Conservation (phyloP, 2,329 filamentous ascomycete genomes). For the Pyricularia sp. region DNA sequence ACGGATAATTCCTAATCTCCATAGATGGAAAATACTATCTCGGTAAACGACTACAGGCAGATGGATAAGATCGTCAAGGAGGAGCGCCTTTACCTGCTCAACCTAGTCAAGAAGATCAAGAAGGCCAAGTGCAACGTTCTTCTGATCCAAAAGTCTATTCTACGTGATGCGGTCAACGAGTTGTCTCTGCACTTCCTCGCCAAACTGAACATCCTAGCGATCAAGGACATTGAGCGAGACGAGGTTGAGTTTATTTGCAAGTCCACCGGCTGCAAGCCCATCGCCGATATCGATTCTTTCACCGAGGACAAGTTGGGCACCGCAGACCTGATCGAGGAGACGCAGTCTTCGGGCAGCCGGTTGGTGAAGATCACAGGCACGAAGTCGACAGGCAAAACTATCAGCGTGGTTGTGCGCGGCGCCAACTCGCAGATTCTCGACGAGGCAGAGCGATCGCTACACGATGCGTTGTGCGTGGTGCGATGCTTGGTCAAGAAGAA, state of each 20-base stretch:
- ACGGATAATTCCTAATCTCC: background rate
- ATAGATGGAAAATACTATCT: slow-evolving; percentile 97
- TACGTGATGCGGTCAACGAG: slow-evolving; percentile 95
- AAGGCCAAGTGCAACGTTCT: slow-evolving; percentile 99
- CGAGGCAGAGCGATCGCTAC: slow-evolving; percentile 89
- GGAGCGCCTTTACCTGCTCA: slow-evolving; percentile 92
- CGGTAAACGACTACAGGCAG: slow-evolving; percentile 98
- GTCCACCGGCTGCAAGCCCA: slow-evolving; percentile 95
- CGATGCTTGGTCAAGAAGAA: slow-evolving; percentile 98
- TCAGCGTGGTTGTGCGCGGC: slow-evolving; percentile 87
- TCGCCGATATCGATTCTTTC: slow-evolving; percentile 96
- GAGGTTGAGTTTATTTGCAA: slow-evolving; percentile 99
- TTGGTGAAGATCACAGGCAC: slow-evolving; percentile 94
- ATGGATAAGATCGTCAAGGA: slow-evolving; percentile 99
- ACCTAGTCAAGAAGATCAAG: slow-evolving; percentile 99
- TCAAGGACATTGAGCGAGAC: slow-evolving; percentile 97
- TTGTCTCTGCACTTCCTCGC: slow-evolving; percentile 94
- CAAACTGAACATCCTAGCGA: slow-evolving; percentile 85
- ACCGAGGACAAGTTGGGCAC: slow-evolving; percentile 95
- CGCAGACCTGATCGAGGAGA: slow-evolving; percentile 88
- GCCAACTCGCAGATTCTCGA: slow-evolving; percentile 91
- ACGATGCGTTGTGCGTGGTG: slow-evolving; percentile 95
- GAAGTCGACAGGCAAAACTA: slow-evolving; percentile 71
- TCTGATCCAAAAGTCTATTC: slow-evolving; percentile 95
- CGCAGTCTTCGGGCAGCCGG: slow-evolving; percentile 72